Evolutionary conservation across 2,329 filamentous ascomycete species (phyloP).

Genomic region (Dryadomyces quercus-mongolicae): DNA sequence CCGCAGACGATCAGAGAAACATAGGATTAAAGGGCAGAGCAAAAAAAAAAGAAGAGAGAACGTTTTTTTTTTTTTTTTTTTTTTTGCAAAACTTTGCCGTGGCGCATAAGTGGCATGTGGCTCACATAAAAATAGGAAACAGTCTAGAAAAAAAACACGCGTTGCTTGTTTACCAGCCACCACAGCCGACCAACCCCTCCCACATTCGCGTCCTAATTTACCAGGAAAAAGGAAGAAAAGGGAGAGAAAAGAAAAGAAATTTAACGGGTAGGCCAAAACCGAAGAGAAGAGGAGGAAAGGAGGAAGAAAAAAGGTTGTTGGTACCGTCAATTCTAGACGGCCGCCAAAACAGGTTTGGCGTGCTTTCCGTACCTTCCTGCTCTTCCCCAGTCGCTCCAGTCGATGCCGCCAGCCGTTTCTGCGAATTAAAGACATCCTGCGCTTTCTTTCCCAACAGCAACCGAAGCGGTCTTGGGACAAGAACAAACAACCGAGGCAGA

Average conservation of each 20-base stretch:
- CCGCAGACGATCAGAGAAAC: neutral
- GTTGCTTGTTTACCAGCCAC: slow-evolving; percentile 9
- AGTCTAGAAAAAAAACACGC: slow-evolving; percentile 4
- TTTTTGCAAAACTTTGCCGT: neutral
- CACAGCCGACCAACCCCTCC: slow-evolving; percentile 2
- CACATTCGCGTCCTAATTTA: neutral
- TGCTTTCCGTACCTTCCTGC: slow-evolving; percentile 2
- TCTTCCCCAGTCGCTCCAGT: neutral
- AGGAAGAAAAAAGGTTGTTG: neutral
- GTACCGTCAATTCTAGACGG: neutral
- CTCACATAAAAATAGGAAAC: slow-evolving; percentile 4
- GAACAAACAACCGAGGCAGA: neutral
- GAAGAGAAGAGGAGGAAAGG: neutral
- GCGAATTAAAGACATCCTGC: neutral
- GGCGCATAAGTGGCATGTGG: slow-evolving; percentile 8
- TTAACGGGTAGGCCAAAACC: neutral
- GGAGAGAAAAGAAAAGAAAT: neutral
- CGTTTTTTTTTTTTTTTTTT: neutral
- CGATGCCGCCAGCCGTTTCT: neutral
- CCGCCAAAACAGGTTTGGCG: slow-evolving; percentile 8
- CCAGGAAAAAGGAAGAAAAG: neutral
- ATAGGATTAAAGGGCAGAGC: neutral
- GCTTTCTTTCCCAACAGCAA: neutral
- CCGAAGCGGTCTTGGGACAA: neutral
- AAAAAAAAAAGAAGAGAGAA: neutral